These are phyloP conservation scores for Pythium angustatum DNA, from an alignment of 352 stramenopile genomes.

Conservation along the genomic window DNA sequence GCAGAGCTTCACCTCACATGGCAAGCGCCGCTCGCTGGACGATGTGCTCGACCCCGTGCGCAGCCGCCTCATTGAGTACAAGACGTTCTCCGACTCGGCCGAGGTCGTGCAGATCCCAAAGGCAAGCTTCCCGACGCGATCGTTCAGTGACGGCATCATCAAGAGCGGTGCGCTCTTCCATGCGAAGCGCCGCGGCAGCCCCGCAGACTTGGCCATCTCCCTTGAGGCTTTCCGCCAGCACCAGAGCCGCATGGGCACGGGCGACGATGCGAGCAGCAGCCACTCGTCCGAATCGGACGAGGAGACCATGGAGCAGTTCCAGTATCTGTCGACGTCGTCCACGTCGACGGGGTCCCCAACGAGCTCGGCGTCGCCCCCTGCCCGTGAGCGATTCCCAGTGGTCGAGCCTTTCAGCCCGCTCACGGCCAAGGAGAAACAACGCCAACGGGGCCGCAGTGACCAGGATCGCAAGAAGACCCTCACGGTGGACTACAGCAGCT, in stretches of 20 bases:
- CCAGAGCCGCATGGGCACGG: constrained; percentile 57
- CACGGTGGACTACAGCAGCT: constrained; percentile 5
- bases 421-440: constrained; percentile 6
- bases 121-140: constrained; percentile 61
- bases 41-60: constrained; percentile 73
- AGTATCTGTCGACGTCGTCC: constrained; percentile 36
- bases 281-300: constrained; percentile 42
- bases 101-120: constrained; percentile 51
- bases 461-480: constrained; percentile 11
- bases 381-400: constrained; percentile 5
- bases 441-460: constrained; percentile 18
- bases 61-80: constrained; percentile 79
- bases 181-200: constrained; percentile 64
- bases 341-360: constrained; percentile 12
- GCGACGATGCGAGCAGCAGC: constrained; percentile 33
- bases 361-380: constrained; percentile 13
- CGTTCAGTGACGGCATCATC: constrained; percentile 78
- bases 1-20: constrained; percentile 47
- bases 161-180: constrained; percentile 60
- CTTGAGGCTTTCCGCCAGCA: constrained; percentile 75
- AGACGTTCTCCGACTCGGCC: constrained; percentile 62
- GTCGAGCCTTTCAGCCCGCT: constrained; percentile 17
- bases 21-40: constrained; percentile 71
- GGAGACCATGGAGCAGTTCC: constrained; percentile 37
- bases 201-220: constrained; percentile 71